These are phyloP conservation scores for Venturia pyrina DNA, from an alignment of 2,329 filamentous ascomycete genomes.

Conservation along the genomic window DNA sequence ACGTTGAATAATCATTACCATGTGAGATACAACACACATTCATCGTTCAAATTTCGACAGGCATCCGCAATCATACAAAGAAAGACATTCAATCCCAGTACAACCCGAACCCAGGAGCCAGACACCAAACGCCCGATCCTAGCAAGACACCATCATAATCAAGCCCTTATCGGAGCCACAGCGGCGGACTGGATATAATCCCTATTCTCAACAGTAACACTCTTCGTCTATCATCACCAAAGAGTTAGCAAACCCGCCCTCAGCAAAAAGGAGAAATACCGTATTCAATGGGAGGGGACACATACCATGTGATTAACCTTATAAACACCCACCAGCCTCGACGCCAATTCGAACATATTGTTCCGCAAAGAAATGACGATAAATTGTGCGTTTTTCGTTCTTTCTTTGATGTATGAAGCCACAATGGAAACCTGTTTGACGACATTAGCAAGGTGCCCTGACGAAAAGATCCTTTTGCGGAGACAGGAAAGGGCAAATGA, in stretches of 20 bases:
- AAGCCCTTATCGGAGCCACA: neutral
- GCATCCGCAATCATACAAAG: neutral
- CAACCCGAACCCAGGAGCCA: neutral
- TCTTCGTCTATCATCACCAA: slow-evolving; percentile 35
- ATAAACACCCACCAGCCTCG: slow-evolving; percentile 90
- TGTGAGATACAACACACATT: neutral
- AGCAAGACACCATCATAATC: neutral
- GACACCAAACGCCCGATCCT: too few species aligned
- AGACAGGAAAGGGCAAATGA: slow-evolving; percentile 34
- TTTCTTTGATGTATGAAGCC: slow-evolving; percentile 96
- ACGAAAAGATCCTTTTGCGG: too few species aligned
- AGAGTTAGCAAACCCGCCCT: slow-evolving; percentile 15
- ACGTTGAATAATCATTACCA: too few species aligned
- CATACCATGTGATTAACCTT: slow-evolving; percentile 93
- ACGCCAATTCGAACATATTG: slow-evolving; percentile 99
- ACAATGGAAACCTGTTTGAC: slow-evolving; percentile 59
- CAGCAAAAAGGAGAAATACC: slow-evolving; percentile 6
- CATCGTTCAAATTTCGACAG: neutral
- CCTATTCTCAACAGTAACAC: slow-evolving; percentile 42
- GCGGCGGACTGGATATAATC: slow-evolving; percentile 29
- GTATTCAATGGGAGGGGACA: slow-evolving; percentile 8
- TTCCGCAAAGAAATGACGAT: slow-evolving; percentile 96
- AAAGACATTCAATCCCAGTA: neutral
- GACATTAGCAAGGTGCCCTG: too few species aligned
- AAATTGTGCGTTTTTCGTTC: slow-evolving; percentile 98